Base-by-base conservation (phyloP, 768 basidiomycete genomes). In the Termitomyces sp. region DNA sequence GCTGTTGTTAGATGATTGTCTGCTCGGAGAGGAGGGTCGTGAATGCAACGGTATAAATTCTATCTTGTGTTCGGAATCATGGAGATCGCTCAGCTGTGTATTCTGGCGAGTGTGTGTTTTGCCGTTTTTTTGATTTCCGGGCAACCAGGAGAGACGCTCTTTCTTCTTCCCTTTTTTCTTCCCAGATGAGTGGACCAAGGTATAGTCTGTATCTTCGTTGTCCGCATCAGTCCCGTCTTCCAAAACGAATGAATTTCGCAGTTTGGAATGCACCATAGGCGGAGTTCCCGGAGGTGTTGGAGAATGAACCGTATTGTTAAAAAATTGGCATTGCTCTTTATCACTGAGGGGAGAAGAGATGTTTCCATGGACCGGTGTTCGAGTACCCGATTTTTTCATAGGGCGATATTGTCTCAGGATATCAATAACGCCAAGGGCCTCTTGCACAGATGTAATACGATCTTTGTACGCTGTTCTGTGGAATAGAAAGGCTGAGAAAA, bases 391-490 rank as follows among this genome's bases (percentile, higher is more conserved):
- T 53, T 68, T 68, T 44, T 66, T 67, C 66, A 79, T 72, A 14
- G 89, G 89, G 18, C 80, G 81, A 67, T 87, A 87, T 49, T 79
- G 70, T 31, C 87, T 83, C 18, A 92, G 78, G 60, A 77, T 77
- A 68, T 92, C 90, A 53, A 92, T 79, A 42, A 83, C 82, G 3
- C 67, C 67, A 4, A 90, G 75, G 1, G 84, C 74, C 41, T 75
- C 69, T 56, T 74, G 71, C 6, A 90, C 78, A n/a, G 74, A 71
- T 10, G 82, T 77, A 5, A 90, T 72, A 49, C 90, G 87, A 34
- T 92, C 90, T 62, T 77, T 79, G 67, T 84, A 92, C 10, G 90
- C 90, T 3, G 81, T 85, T n/a, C 77, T 81, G 67, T 92, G 89
- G 70, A 92, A 92, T 20, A 80, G 77, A 63, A 88, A 87, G 0